phyloP scores from a whole-genome alignment of 805 yeast genomes.

The Saccharomycopsis javanensis region DNA sequence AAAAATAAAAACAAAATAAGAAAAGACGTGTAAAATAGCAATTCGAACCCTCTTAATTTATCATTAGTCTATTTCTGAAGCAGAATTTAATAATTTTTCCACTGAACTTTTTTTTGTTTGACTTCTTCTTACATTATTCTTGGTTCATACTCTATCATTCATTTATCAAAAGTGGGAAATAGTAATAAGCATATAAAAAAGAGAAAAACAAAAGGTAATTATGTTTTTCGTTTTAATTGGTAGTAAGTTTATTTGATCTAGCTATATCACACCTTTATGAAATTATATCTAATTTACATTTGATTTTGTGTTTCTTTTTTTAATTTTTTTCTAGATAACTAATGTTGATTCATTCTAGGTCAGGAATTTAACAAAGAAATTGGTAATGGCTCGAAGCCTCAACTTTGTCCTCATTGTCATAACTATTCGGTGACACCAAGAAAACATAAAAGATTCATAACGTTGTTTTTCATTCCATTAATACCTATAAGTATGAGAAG shows the following conservation, averaged over 20 bases:
- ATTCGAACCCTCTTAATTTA: neutral
- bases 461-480: constrained; percentile 45
- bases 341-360: constrained; percentile 3
- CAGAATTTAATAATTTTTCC: no score
- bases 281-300: no score
- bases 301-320: neutral
- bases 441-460: constrained; percentile 42
- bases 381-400: constrained; percentile 6
- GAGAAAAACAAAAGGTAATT: no score
- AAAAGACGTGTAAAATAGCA: neutral
- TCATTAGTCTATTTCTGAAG: no score
- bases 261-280: no score
- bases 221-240: constrained; percentile 18
- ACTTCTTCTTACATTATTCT: no score
- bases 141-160: no score
- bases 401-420: constrained; percentile 48
- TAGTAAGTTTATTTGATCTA: constrained; percentile 8
- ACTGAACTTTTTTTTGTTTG: no score
- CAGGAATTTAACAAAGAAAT: constrained; percentile 17
- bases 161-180: no score
- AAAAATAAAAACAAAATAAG: no score
- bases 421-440: constrained; percentile 44
- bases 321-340: neutral
- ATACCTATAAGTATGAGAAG: constrained; percentile 45
- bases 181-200: no score